Evolutionary conservation across 805 yeast species (phyloP), one percentile per base, ranked within the genome.

Genomic region (Candida awuae): DNA sequence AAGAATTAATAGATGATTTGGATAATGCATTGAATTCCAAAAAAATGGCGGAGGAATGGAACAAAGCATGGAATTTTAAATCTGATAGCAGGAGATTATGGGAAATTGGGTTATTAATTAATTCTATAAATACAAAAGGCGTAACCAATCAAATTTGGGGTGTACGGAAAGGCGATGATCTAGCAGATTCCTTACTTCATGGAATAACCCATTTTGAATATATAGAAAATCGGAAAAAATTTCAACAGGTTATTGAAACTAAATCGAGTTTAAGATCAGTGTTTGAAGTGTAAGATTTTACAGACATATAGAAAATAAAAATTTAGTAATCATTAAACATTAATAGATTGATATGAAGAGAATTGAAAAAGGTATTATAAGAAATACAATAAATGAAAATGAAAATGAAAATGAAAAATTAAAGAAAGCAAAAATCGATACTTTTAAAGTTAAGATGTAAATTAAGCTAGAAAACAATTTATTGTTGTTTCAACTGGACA

Each of bases 111-210:
- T 31, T 30, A 7, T 38, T 44, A 19, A 29, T 62, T 8, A 59
- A 59, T 39, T 30, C 38, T 4, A 17, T 39, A 5, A 52, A 53
- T 29, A 15, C 14, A 2, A 13, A n/a, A 4, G 34, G 42, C 4
- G 30, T 25, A n/a, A 25, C 39, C 8, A 41, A 36, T 19, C 47
- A 44, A 17, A 27, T 37, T 7, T 52, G 50, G 37, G 47, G 50
- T 7, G 37, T 26, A 3, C 46, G 41, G 22, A 80, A 80, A 52
- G 71, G 72, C 31, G 88, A 80, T 52, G 88, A 80, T 53, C 58
- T 80, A 39, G 71, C 77, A 8, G 88, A 80, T 53, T 66, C 80
- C 1, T 58, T 80, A n/a, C 57, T 80, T 13, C 84, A 80, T 53
- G 82, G 75, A 1, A 43, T 77, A 2, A 65, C 73, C 1, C 71